Percentiles rank a stretch among this genome's conserved stretches.
phyloP scores from a whole-genome alignment of 2,329 filamentous ascomycete species.

The Escovopsis sp. region DNA sequence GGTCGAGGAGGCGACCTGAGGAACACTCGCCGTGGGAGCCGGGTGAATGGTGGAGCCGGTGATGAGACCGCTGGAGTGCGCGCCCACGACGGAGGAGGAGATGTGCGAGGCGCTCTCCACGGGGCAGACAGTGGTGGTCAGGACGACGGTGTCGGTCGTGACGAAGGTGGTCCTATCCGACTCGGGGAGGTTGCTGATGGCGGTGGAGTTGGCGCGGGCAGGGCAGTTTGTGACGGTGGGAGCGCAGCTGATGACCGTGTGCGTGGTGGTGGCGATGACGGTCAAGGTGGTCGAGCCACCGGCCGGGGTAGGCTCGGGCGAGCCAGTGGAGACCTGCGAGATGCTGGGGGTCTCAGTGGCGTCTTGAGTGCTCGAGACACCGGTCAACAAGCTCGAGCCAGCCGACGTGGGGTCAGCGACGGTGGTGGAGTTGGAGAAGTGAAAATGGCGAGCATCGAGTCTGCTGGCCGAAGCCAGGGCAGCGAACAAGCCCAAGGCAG shows the following conservation, averaged over 20 bases:
- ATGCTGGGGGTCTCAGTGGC: no score
- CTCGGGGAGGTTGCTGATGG: slow-evolving; percentile 21
- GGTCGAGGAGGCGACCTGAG: not conserved
- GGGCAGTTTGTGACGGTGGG: slow-evolving; percentile 44
- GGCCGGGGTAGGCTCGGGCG: no score
- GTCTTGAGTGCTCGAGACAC: no score
- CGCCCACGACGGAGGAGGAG: slow-evolving; percentile 24
- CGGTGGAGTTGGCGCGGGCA: slow-evolving; percentile 15
- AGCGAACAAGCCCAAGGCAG: slow-evolving; percentile 4
- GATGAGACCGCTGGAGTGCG: slow-evolving; percentile 21
- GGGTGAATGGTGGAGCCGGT: slow-evolving; percentile 23
- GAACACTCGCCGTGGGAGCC: slow-evolving; percentile 11
- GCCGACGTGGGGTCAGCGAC: slow-evolving; percentile 3
- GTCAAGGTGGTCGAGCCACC: slow-evolving; percentile 25
- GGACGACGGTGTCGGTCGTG: slow-evolving; percentile 24
- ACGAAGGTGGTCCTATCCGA: slow-evolving; percentile 18
- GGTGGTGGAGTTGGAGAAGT: slow-evolving; percentile 13
- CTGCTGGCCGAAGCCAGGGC: slow-evolving; percentile 6
- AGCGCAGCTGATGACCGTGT: slow-evolving; percentile 44
- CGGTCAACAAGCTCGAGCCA: no score
- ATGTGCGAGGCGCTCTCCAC: slow-evolving; percentile 25
- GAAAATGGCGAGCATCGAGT: slow-evolving; percentile 2
- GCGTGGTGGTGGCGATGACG: slow-evolving; percentile 38
- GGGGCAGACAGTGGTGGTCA: slow-evolving; percentile 31
- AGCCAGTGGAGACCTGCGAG: no score